phyloP scores from a whole-genome alignment of 1,284 basidiomycete genomes.

The Ustilago trichophora region DNA sequence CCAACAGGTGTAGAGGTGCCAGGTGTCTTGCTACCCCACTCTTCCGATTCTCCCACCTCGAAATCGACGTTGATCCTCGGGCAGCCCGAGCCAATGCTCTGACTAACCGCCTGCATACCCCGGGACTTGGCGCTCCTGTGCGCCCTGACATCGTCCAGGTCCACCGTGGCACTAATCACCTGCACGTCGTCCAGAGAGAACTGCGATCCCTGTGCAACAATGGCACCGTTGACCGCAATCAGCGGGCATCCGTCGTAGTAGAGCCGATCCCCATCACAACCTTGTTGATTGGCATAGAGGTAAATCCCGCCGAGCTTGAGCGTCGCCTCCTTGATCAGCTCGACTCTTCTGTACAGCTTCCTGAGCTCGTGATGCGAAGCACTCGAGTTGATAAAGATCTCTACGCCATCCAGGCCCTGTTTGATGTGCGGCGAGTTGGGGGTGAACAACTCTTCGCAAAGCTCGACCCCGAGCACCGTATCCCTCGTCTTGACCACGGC shows the following conservation, averaged over 20 bases:
- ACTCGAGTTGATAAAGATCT: constrained; percentile 97
- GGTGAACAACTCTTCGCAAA: constrained; percentile 97
- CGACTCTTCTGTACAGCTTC: constrained; percentile 88
- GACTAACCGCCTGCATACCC: constrained; percentile 83
- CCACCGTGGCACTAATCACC: constrained; percentile 91
- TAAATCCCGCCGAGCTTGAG: constrained; percentile 96
- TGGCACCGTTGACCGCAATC: constrained; percentile 90
- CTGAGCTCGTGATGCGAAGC: constrained; percentile 97
- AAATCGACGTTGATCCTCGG: constrained; percentile 71
- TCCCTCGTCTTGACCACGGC: constrained; percentile 91
- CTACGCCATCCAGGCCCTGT: constrained; percentile 97
- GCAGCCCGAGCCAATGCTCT: constrained; percentile 69
- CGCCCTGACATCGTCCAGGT: constrained; percentile 91
- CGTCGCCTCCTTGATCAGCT: constrained; percentile 96
- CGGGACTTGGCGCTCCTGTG: constrained; percentile 80
- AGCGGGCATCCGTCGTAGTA: constrained; percentile 98
- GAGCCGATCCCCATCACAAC: constrained; percentile 94
- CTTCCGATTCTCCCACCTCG: constrained; percentile 67
- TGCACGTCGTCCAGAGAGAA: constrained; percentile 96
- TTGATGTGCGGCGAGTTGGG: constrained; percentile 93
- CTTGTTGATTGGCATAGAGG: constrained; percentile 97
- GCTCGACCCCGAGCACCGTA: constrained; percentile 92
- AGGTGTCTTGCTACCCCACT: constrained; percentile 43
- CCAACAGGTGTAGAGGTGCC: constrained; percentile 23
- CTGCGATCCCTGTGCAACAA: constrained; percentile 93